These are phyloP conservation scores for Metschnikowia lochheadii DNA, from an alignment of 805 yeast genomes.

Conservation along the genomic window DNA sequence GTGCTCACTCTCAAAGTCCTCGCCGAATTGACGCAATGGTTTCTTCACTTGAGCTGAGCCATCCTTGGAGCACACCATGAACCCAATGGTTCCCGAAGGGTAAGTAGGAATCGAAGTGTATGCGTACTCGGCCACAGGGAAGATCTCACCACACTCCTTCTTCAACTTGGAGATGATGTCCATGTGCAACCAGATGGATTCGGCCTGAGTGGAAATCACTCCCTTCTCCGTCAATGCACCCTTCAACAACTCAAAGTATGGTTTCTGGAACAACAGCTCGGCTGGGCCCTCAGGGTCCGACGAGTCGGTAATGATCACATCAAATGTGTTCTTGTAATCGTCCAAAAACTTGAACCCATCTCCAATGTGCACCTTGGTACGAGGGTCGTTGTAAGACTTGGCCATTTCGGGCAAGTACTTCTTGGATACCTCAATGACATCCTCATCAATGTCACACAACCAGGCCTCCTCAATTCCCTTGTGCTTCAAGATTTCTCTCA, in stretches of 20 bases:
- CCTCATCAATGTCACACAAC: constrained; percentile 93
- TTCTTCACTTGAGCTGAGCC: constrained; percentile 54
- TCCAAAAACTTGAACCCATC: constrained; percentile 97
- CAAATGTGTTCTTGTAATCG: constrained; percentile 78
- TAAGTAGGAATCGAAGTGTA: constrained; percentile 94
- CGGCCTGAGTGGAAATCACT: constrained; percentile 91
- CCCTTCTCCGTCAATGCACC: constrained; percentile 93
- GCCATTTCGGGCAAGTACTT: constrained; percentile 86
- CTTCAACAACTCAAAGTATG: constrained; percentile 78
- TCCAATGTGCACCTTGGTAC: constrained; percentile 85
- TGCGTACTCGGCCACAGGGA: constrained; percentile 89
- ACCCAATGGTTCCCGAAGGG: constrained; percentile 97
- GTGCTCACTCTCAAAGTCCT: constrained; percentile 57
- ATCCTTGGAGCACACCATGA: constrained; percentile 91
- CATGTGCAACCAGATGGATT: constrained; percentile 90
- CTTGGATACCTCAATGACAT: constrained; percentile 83
- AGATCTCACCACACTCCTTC: constrained; percentile 74
- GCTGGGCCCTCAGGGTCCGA: constrained; percentile 99
- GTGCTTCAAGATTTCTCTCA: constrained; percentile 92
- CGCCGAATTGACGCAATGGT: constrained; percentile 65
- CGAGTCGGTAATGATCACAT: constrained; percentile 94
- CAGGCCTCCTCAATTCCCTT: constrained; percentile 80
- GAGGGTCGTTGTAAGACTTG: constrained; percentile 77
- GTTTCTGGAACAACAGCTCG: constrained; percentile 85
- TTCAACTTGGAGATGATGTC: constrained; percentile 77